Percentiles rank a stretch among this genome's conserved stretches.
These are phyloP conservation scores for Micractinium sp. DNA, from an alignment of 139 green algal genomes.

Conservation along the genomic window DNA sequence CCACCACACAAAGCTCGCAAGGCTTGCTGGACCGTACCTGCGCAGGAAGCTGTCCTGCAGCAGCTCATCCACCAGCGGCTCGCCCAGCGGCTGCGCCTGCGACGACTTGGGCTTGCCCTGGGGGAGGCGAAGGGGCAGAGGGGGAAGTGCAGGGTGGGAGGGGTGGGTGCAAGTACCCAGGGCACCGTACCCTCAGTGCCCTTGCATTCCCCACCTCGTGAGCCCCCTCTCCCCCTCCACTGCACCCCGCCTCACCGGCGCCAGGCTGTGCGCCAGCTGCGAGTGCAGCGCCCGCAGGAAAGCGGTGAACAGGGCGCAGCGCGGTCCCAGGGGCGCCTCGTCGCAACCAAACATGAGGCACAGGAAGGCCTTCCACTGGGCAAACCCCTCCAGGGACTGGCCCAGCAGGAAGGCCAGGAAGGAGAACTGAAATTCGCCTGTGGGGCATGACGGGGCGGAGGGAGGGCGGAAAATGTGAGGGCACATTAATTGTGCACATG, in stretches of 20 bases:
- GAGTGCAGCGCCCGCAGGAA: slow-evolving; percentile 48
- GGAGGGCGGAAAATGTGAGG: background rate
- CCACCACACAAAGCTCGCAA: too few relatives aligned
- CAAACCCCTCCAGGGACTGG: slow-evolving; percentile 76
- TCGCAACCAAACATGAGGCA: slow-evolving; percentile 75
- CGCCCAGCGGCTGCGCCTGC: slow-evolving; percentile 18
- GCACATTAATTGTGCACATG: background rate
- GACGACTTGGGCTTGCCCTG: slow-evolving; percentile 4
- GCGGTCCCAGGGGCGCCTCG: slow-evolving; percentile 36
- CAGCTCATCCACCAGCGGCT: slow-evolving; percentile 26
- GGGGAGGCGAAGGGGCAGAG: background rate
- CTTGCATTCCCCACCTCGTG: too few relatives aligned
- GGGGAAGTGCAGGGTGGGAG: background rate
- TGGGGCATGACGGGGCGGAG: background rate
- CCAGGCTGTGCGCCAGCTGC: slow-evolving; percentile 56
- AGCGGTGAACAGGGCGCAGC: slow-evolving; percentile 46
- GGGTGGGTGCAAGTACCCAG: too few relatives aligned
- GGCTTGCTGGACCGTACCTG: too few relatives aligned
- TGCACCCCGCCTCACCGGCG: background rate
- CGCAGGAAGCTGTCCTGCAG: slow-evolving; percentile 33
- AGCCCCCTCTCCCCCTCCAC: background rate
- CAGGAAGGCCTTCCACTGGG: slow-evolving; percentile 82
- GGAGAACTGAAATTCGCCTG: slow-evolving; percentile 71
- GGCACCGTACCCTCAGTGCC: too few relatives aligned
- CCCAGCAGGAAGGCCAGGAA: slow-evolving; percentile 86